Base-by-base conservation (phyloP, 1,284 basidiomycete genomes). In the Termitomyces sp. region DNA sequence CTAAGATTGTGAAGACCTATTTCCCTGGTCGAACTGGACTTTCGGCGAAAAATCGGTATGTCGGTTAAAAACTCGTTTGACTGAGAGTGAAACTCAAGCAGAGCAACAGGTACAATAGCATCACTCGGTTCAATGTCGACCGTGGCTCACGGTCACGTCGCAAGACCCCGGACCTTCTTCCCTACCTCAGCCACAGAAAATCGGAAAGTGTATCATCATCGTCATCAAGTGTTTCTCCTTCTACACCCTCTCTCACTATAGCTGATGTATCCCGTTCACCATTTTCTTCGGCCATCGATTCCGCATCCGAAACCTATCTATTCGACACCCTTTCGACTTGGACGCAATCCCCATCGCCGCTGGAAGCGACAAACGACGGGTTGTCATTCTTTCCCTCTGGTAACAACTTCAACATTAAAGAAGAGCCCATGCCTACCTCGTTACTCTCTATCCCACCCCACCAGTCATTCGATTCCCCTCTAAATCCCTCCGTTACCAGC, bases 21-120 rank as follows among this genome's bases (percentile, higher is more conserved):
- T 78, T 81, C 63, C 79, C 79, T 47, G 78, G 78, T 10, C 71
- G 79, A 35, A 81, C 78, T 14, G 79, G 78, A 13, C 68, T 81
- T 16, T 75, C 78, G 5, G 78, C 78, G n/a, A 81, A 80, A 69
- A 81, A 81, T 64, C 70, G 79, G 78, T 78, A 60, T 46, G 65
- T 52, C 28, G 28, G 10, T 39, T 24, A 19, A 26, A 34, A 40
- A 35, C 28, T 54, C 16, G 24, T 35, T 47, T 18, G 46, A 41
- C 1, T 24, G 21, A 8, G 30, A 24, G 9, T 5, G 8, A 10
- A 14, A 42, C 50, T 57, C 11, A 59, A 30, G 16, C 16, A 28
- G 21, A 3, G 21, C 43, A 37, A 24, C 55, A 74, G 73, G 55
- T 76, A 75, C 53, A 76, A 76, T 49, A 76, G 74, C 52, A 73